Conservation (phyloP, 495 filamentous ascomycete genomes). For the Penicillium turbatum region DNA sequence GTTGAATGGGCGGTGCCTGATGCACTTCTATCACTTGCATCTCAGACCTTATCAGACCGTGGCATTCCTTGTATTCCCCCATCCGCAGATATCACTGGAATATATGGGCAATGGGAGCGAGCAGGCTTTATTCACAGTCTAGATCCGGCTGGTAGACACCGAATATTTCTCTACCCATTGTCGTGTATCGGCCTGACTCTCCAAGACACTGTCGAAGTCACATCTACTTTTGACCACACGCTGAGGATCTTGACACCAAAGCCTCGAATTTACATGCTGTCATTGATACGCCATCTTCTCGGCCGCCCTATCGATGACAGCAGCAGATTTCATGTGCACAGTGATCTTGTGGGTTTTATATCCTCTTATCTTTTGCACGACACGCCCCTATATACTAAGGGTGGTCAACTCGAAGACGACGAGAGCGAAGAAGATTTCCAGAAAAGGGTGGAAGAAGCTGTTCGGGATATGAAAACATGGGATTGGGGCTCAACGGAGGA, state of each 20-base stretch:
- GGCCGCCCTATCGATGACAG: background rate
- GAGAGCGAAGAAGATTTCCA: conserved; percentile 20
- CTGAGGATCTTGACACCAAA: conserved; percentile 9
- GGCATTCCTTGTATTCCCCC: too few species aligned
- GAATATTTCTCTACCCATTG: background rate
- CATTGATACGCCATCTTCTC: conserved; percentile 6
- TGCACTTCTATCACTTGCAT: background rate
- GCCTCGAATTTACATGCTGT: conserved; percentile 7
- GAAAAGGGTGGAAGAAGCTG: conserved; percentile 15
- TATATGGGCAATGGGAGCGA: background rate
- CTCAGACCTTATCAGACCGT: background rate
- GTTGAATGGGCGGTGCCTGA: conserved; percentile 4
- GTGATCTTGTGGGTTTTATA: background rate
- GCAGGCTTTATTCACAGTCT: background rate
- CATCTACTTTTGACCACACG: conserved; percentile 5
- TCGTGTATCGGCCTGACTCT: conserved; percentile 8
- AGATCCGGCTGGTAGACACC: background rate
- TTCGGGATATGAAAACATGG: conserved; percentile 11
- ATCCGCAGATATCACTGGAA: background rate
- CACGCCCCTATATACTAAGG: background rate
- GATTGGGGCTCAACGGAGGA: conserved; percentile 10
- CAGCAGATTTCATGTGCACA: background rate
- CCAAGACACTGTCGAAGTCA: conserved; percentile 10
- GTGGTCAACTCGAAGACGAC: background rate
- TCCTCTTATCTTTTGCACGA: background rate